Base-by-base conservation (phyloP, 257 asterid species). In the Solanum chilense region DNA sequence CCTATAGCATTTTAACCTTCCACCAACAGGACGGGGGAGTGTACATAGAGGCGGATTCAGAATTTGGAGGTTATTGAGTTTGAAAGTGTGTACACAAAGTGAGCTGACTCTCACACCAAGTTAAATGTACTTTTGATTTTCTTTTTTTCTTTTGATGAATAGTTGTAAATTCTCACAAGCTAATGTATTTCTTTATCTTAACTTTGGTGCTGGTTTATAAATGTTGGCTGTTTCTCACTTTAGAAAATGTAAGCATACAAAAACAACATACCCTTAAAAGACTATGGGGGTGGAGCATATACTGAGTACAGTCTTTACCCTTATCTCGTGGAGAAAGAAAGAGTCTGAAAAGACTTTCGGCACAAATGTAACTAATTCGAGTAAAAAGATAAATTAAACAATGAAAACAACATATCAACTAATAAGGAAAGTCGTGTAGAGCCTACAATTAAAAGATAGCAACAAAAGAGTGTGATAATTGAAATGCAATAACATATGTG, bases 291-390 rank as follows among this genome's bases (percentile, higher is more conserved):
- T 58, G 11, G 66, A 58, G 27, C 27, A 21, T 58, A 58, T 58
- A 18, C 3, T 52, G 11, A 18, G 62, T 52, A 9, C 0, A 21
- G 5, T 3, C 13, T 58, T 58, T 58, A 58, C 2, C 13, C 27
- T 9, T 58, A 9, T 13, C 27, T 58, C 13, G 12, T 3, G 4
- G 68, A 58, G 68, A 21, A 5, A 8, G 68, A 56, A 5, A 8
- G 68, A 56, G 5, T 3, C 0, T 21, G 2, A 58, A 21, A 56
- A 56, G 25, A 20, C 12, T 3, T 18, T 20, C 2, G 0, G 5
- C 0, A 3, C 12, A 56, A 56, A n/a, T 56, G 12, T 3, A 56
- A 18, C 11, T 0, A 52, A 18, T 15, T 0, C 9, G 3, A 52
- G 1, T 52, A 52, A 52, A 15, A 15, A 52, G 3, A 52, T 16